These are phyloP conservation scores for Ogataea nakhonphanomensis DNA, from an alignment of 805 yeast genomes.

Conservation along the genomic window DNA sequence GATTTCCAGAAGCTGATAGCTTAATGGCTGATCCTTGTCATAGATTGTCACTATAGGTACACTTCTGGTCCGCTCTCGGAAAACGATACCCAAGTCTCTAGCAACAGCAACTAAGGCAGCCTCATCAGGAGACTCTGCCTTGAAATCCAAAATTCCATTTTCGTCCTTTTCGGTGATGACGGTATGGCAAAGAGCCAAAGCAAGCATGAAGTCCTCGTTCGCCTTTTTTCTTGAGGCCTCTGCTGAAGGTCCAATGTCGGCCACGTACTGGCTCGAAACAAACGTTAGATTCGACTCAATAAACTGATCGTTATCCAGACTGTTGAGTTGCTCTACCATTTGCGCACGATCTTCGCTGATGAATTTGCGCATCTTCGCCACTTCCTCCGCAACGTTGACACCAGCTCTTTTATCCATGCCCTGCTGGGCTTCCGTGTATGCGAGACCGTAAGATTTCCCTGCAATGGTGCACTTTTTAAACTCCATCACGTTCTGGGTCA, in stretches of 20 bases:
- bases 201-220: conserved; percentile 57
- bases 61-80: conserved; percentile 51
- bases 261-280: conserved; percentile 54
- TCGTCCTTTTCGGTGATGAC: conserved; percentile 57
- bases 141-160: conserved; percentile 47
- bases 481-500: conserved; percentile 82
- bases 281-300: conserved; percentile 54
- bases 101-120: conserved; percentile 77
- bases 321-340: conserved; percentile 46
- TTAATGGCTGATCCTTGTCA: conserved; percentile 40
- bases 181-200: conserved; percentile 71
- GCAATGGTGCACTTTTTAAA: conserved; percentile 72
- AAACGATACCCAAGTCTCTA: conserved; percentile 65
- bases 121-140: conserved; percentile 85
- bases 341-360: conserved; percentile 41
- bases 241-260: conserved; percentile 40
- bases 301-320: conserved; percentile 45
- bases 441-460: conserved; percentile 65
- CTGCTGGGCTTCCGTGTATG: conserved; percentile 74
- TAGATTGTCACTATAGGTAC: conserved; percentile 40
- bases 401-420: conserved; percentile 70
- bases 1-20: conserved; percentile 49
- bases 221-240: conserved; percentile 42
- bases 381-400: conserved; percentile 51
- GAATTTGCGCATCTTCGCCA: conserved; percentile 36